phyloP scores from a whole-genome alignment of 2,329 filamentous ascomycete species.

The Aspergillaceae sp. region DNA sequence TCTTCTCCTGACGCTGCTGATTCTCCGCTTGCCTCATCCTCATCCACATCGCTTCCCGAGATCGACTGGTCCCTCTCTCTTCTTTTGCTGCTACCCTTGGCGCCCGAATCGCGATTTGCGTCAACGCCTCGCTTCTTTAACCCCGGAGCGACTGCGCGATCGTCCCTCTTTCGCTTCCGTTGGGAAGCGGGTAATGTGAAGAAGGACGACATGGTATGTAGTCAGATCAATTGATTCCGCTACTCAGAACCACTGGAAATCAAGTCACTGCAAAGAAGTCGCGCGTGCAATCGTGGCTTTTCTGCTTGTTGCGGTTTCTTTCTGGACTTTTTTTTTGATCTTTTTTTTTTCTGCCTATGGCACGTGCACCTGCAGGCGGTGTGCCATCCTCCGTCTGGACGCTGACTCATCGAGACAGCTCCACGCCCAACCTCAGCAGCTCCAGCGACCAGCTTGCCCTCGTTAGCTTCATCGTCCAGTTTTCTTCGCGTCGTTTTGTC shows the following conservation, averaged over 20 bases:
- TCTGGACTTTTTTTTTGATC: slow-evolving; percentile 2
- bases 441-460: slow-evolving; percentile 36
- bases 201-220: slow-evolving; percentile 72
- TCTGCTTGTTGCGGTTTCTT: neutral
- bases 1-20: slow-evolving; percentile 40
- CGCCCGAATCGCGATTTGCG: slow-evolving; percentile 21
- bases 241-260: neutral
- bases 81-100: slow-evolving; percentile 38
- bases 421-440: slow-evolving; percentile 14
- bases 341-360: slow-evolving; percentile 33
- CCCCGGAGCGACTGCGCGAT: slow-evolving; percentile 33
- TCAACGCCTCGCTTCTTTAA: slow-evolving; percentile 39
- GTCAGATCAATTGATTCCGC: neutral
- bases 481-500: slow-evolving; percentile 12
- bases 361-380: slow-evolving; percentile 13
- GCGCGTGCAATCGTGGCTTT: neutral
- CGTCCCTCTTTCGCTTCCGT: slow-evolving; percentile 77
- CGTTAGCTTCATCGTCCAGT: slow-evolving; percentile 16
- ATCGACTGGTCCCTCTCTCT: slow-evolving; percentile 65
- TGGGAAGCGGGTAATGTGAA: slow-evolving; percentile 82
- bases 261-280: neutral
- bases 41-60: slow-evolving; percentile 71
- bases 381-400: slow-evolving; percentile 11
- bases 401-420: slow-evolving; percentile 29
- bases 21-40: slow-evolving; percentile 48